Base-by-base conservation (phyloP, 148 eudicot genomes). In the Talinum fruticosum region DNA sequence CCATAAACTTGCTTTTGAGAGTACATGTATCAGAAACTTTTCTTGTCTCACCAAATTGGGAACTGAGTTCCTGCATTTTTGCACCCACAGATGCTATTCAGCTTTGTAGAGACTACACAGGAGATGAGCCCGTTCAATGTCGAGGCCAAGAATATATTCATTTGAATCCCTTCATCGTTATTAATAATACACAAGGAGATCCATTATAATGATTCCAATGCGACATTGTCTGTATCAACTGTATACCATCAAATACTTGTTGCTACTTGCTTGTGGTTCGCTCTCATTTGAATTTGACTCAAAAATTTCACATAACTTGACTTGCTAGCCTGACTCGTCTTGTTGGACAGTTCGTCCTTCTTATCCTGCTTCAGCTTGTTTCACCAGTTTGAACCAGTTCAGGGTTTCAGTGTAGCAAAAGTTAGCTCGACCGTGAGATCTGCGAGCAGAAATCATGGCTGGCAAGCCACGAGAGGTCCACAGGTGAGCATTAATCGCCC, bases 91-190 rank as follows among this genome's bases (percentile, higher is more conserved):
- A 26, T 57, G 12, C 21, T 14, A 24, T 35, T 78, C 54, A 72
- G 26, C 29, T 47, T 78, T 79, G 76, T 72, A 62, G 38, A 41
- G 7, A 72, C 72, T 34, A 72, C 66, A 35, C 36, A 24, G n/a
- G 80, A 62, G 19, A 26, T 72, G 21, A 72, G 51, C 61, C 61
- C 32, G 15, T 41, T 26, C 54, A 36, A 51, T 70, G 10, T 41
- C 14, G 47, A 44, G 73, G 28, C 16, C 10, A 10, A 71, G 8
- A 29, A 70, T 18, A 6, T 59, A 23, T 28, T 59, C 8, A 28
- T 71, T 30, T 57, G 21, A 30, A 38, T 51, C 38, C 12, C 68
- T 26, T 69, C 72, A n/a, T 59, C 10, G 6, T 24, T 2, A 29
- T 16, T 29, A 59, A 37, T 77, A 36, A 53, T 24, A 34, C 49